Base-by-base conservation (phyloP, 2,329 filamentous ascomycete species). In the Colletotrichum melonis region DNA sequence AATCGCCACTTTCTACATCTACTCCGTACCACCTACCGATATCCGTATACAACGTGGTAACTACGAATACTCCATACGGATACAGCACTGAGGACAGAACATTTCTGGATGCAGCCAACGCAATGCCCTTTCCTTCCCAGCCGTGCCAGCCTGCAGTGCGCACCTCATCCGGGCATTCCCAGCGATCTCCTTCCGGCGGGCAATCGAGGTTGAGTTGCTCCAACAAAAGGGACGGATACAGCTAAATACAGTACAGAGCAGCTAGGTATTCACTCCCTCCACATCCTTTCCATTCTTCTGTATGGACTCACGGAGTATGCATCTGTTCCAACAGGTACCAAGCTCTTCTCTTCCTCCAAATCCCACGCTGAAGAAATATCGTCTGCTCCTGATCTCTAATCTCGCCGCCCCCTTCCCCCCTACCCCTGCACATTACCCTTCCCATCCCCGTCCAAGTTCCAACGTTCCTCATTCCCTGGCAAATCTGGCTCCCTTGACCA, bases 131-230 rank as follows among this genome's bases (percentile, higher is more conserved):
- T 57, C 22, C 63, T n/a, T 24, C 30, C 46, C 46, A 42, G 38
- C 38, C 26, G 30, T 63, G 14, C 19, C 62, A 64, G 49, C 49
- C 49, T 63, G 28, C 46, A 63, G 22, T 63, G 14, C 14, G 11
- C 46, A 42, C 6, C 14, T 42, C 38, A 38, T 24, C 24, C 62
- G n/a, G 46, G 7, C 16, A 26, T 9, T 32, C 28, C 49, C 30
- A 55, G 28, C 49, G 38, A 65, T 69, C 67, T 69, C 67, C 42
- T 65, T 69, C 64, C 67, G 42, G 67, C 60, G 54, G 67, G 60
- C 42, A 16, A 65, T 69, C 67, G 67, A 32, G 38, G 26, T 58
- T 8, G 22, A 8, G 32, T 9, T 49, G 19, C 35, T 24, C 49
- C 55, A 55, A 46, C 35, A 35, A 26, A 6, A 30, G 16, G 22